These are phyloP conservation scores for Nosema muscidifuracis DNA, from an alignment of 371 early-diverging fungal species.

Conservation along the genomic window DNA sequence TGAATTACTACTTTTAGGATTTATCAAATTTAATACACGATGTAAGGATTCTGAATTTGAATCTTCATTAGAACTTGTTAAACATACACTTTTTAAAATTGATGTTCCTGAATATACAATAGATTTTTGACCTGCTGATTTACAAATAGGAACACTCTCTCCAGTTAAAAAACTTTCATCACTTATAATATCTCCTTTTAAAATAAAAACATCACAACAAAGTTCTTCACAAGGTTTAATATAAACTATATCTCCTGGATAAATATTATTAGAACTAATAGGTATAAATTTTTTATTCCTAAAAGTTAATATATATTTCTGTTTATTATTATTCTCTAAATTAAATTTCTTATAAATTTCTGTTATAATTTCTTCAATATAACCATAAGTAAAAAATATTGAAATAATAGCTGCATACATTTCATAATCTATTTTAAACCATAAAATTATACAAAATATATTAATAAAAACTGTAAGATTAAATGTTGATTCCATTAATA, in stretches of 20 bases:
- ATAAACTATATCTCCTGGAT: constrained; percentile 53
- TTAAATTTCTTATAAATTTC: constrained; percentile 41
- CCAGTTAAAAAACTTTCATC: constrained; percentile 98
- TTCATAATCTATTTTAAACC: constrained; percentile 46
- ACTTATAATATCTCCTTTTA: constrained; percentile 91
- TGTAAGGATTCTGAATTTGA: constrained; percentile 11
- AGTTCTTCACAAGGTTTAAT: constrained; percentile 62
- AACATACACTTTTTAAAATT: constrained; percentile 39
- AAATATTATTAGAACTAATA: constrained; percentile 37
- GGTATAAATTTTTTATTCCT: constrained; percentile 24
- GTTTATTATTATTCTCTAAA: constrained; percentile 11
- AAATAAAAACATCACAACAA: constrained; percentile 83
- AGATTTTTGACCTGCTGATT: constrained; percentile 60
- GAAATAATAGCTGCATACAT: constrained; percentile 51
- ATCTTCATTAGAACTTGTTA: not conserved
- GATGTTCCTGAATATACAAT: constrained; percentile 41
- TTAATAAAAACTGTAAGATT: constrained; percentile 47
- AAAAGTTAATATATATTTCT: constrained; percentile 30
- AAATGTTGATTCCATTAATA: constrained; percentile 35
- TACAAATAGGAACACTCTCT: constrained; percentile 79
- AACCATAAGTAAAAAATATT: constrained; percentile 35
- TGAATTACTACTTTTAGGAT: too few species aligned
- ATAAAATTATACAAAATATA: constrained; percentile 44
- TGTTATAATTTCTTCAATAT: constrained; percentile 27
- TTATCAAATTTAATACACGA: constrained; percentile 10